Percentiles rank a stretch among this genome's conserved stretches.
phyloP scores from a whole-genome alignment of 169 alveolate species.

The Eimeria praecox region DNA sequence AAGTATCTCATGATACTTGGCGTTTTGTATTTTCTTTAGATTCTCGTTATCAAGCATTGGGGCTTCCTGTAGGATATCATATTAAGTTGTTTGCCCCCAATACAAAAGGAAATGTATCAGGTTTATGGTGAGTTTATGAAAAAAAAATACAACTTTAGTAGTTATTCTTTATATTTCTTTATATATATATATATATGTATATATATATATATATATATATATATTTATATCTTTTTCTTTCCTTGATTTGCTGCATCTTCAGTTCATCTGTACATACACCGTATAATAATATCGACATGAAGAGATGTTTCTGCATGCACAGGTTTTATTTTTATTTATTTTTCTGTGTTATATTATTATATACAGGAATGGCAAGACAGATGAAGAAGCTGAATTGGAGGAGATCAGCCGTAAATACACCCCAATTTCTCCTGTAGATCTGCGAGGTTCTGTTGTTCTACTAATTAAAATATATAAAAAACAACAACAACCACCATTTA shows the following conservation, averaged over 20 bases:
- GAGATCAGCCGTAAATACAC: conserved; percentile 86
- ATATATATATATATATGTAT: not conserved
- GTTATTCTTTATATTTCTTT: too few species aligned
- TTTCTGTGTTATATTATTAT: not conserved
- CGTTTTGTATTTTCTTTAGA: conserved; percentile 84
- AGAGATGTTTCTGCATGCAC: too few species aligned
- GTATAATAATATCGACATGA: not conserved
- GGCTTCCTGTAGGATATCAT: conserved; percentile 85
- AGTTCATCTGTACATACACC: too few species aligned
- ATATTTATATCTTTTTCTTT: not conserved
- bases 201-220: not conserved
- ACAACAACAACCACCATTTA: conserved; percentile 84
- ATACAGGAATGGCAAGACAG: conserved; percentile 78
- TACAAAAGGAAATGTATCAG: not conserved
- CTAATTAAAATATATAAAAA: conserved; percentile 87
- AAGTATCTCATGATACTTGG: conserved; percentile 85
- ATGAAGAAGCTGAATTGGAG: conserved; percentile 59
- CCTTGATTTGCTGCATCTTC: not conserved
- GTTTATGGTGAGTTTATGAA: conserved; percentile 33
- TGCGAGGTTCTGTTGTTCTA: conserved; percentile 85
- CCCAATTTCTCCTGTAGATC: conserved; percentile 83
- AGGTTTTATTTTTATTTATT: too few species aligned
- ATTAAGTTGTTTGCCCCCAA: conserved; percentile 78
- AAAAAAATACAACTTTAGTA: too few species aligned
- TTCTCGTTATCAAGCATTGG: conserved; percentile 55